Evolutionary conservation across 1,284 basidiomycete genomes (phyloP), one percentile per base, ranked within the genome.

Genomic region (Sporisorium scitamineum): DNA sequence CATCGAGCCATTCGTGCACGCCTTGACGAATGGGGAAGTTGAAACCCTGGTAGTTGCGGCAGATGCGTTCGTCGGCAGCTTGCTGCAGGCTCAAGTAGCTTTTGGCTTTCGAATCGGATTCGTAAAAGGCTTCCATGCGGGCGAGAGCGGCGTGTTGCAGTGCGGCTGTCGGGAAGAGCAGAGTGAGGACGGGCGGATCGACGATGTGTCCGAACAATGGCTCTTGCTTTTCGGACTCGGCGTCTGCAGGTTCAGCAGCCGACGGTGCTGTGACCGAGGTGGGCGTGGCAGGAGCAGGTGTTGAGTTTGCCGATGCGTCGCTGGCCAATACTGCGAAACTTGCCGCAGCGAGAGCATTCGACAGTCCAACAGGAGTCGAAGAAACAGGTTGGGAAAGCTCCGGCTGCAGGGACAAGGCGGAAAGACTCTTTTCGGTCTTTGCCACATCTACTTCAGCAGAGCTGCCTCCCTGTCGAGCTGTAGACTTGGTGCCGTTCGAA

Each of bases 61-160:
- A 83, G 45, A 80, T 56, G 31, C 77, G 66, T 51, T 61, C 71
- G 45, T 67, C 59, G 8, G 57, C 57, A 2, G 79, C 81, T 34
- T 78, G 55, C 20, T 78, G 67, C 24, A 75, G 54, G 11, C 61
- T 61, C 22, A 84, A 48, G 32, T 83, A 83, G 27, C 45, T 29
- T 22, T 66, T 66, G 2, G 59, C 54, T 52, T 60, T 56, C 1
- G 58, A 51, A 18, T 74, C 59, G 32, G 79, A 78, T 54, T 84
- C 82, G 63, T 84, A 84, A 48, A 82, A 84, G 0, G 79, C 71
- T 62, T 84, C 82, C 47, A 83, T 67, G 16, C 82, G 77, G 2
- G 82, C 72, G 6, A 84, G 72, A 7, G 80, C 76, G 13, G 75
- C 70, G 52, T 82, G 79, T 41, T 84, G 82, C 16, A 76, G 37